Conservation (phyloP, 2,329 filamentous ascomycete species). For the Exophiala aquamarina region DNA sequence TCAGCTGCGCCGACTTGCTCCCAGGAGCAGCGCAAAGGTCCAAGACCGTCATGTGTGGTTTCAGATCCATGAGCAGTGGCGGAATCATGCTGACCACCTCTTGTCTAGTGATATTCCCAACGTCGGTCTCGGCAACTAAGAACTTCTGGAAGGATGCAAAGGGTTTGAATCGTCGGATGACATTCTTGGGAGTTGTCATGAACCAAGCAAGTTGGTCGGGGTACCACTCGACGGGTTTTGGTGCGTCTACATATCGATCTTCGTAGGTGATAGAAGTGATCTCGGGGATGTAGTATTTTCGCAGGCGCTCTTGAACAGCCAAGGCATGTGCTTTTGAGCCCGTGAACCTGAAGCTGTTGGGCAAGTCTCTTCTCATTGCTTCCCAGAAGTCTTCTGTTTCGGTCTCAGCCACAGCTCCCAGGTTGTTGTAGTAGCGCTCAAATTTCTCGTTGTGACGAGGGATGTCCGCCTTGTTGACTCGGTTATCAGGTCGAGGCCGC, state of each 20-base stretch:
- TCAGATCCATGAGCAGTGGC: slow-evolving; percentile 85
- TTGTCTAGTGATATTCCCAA: slow-evolving; percentile 96
- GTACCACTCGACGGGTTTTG: slow-evolving; percentile 83
- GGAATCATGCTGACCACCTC: slow-evolving; percentile 99
- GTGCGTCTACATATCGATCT: slow-evolving; percentile 77
- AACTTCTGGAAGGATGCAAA: slow-evolving; percentile 98
- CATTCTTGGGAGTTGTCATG: slow-evolving; percentile 97
- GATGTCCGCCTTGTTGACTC: slow-evolving; percentile 59
- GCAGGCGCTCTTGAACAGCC: slow-evolving; percentile 82
- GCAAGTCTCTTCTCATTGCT: slow-evolving; percentile 77
- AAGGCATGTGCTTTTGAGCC: slow-evolving; percentile 97
- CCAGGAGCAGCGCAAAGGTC: slow-evolving; percentile 96
- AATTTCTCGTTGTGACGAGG: slow-evolving; percentile 80
- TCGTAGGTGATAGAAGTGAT: slow-evolving; percentile 84
- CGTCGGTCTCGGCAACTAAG: slow-evolving; percentile 92
- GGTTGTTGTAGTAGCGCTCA: slow-evolving; percentile 80
- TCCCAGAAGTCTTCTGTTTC: slow-evolving; percentile 84
- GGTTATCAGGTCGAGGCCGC: slow-evolving; percentile 34
- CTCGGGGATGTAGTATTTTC: slow-evolving; percentile 85
- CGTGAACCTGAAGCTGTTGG: slow-evolving; percentile 97
- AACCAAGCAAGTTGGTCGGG: slow-evolving; percentile 93
- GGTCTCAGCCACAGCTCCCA: slow-evolving; percentile 72
- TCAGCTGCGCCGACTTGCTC: slow-evolving; percentile 92
- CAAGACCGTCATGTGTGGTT: slow-evolving; percentile 86
- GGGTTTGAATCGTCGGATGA: slow-evolving; percentile 87